These are phyloP conservation scores for Calonectria naviculata DNA, from an alignment of 2,329 filamentous ascomycete genomes.

Conservation along the genomic window DNA sequence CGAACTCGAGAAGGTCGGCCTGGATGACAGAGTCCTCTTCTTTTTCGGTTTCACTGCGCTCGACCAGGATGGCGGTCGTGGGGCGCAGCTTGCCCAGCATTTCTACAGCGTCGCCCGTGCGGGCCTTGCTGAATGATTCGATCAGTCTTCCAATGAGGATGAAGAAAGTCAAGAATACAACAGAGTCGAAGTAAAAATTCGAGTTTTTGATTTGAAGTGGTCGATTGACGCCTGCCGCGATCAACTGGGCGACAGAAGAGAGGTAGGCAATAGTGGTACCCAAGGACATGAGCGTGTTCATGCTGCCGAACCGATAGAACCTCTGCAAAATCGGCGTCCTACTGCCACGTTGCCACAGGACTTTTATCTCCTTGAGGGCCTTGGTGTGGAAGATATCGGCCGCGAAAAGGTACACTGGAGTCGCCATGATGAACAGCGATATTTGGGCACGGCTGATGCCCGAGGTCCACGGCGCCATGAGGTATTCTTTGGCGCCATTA, in stretches of 20 bases:
- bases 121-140: conserved; percentile 92
- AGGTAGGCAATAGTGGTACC: conserved; percentile 91
- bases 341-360: conserved; percentile 82
- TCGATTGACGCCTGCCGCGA: conserved; percentile 56
- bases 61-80: conserved; percentile 78
- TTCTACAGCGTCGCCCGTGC: conserved; percentile 86
- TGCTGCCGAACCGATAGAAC: conserved; percentile 94
- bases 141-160: conserved; percentile 78
- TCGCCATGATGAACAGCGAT: conserved; percentile 83
- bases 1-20: conserved; percentile 80
- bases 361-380: conserved; percentile 80
- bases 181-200: conserved; percentile 90
- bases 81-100: conserved; percentile 84
- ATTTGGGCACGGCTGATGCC: conserved; percentile 83
- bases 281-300: conserved; percentile 93
- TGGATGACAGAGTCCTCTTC: conserved; percentile 47
- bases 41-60: conserved; percentile 46
- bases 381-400: conserved; percentile 87
- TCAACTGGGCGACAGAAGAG: conserved; percentile 82
- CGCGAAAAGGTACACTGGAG: conserved; percentile 87
- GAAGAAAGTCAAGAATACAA: conserved; percentile 92
- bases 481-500: conserved; percentile 68
- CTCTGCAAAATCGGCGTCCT: conserved; percentile 78
- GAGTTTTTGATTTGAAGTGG: conserved; percentile 50
- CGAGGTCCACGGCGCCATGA: conserved; percentile 77